Base-by-base conservation (phyloP, 495 filamentous ascomycete genomes). In the Aspergillus baeticus region DNA sequence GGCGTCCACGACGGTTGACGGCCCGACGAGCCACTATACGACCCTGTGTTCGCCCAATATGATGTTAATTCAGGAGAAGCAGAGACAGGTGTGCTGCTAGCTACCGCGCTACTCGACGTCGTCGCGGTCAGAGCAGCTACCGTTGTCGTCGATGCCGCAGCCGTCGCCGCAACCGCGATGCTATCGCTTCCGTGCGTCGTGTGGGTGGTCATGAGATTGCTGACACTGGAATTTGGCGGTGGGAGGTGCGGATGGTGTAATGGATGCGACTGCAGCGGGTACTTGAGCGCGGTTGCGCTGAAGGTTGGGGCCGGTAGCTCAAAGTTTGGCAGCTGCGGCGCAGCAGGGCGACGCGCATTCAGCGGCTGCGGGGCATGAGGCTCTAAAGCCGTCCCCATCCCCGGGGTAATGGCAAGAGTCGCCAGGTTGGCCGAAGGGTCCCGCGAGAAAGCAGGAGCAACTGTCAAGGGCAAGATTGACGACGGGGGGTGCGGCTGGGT, bases 171-270 rank as follows among this genome's bases (percentile, higher is more conserved):
- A 3, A 47, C 13, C 10, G 46, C n/a, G 46, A 21, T 85, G 17
- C 13, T 34, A 56, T 92, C 88, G 49, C 78, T 78, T n/a, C 82
- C 74, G 34, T 85, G 75, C 67, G 78, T 82, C 43, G 81, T 80
- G n/a, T 84, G 85, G 26, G 84, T 82, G 6, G 84, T 89, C 52
- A 86, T 69, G 23, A 87, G 76, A 56, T 81, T 87, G 59, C 79
- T 82, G 53, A 81, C 81, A 59, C 79, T 83, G 53, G 83, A 77
- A 51, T 67, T 84, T 64, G 68, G 69, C 52, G 69, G 61, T 2
- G 77, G 64, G 75, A 65, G 74, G 60, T 69, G 56, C n/a, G 55
- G 69, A 69, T 66, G 65, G 76, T 67, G 72, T 59, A 67, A 54
- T 26, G 37, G 71, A 69, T 64, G 66, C 39, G 67, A 64, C 33